Base-by-base conservation (phyloP, 148 eudicot genomes). In the Bassia scoparia region DNA sequence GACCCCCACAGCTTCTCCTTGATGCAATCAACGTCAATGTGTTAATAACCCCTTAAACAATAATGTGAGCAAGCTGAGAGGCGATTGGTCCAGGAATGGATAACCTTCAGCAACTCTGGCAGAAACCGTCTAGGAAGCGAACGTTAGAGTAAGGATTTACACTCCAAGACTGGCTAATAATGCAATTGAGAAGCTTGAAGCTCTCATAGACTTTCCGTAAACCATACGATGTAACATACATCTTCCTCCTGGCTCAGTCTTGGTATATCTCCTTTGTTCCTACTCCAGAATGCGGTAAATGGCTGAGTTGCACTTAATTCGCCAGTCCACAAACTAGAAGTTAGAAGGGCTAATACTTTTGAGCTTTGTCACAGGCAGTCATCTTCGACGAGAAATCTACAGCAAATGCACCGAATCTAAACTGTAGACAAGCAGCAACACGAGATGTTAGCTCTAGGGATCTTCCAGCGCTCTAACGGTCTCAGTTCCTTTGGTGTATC, bases 41-140 rank as follows among this genome's bases (percentile, higher is more conserved):
- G 83, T 88, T 48, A 50, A 70, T 50, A 88, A 81, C n/a, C n/a
- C 76, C 97, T 95, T 12, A 79, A 35, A 49, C 96, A 89, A 69
- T 83, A 89, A 24, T 88, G 94, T 62, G 97, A 91, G 79, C 98
- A 94, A 83, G 93, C 91, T 14, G 98, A 94, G 83, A 97, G 87
- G 73, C 95, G 97, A 10, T 83, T 93, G 30, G 78, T 96, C 96
- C 84, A 59, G 98, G 98, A 69, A 87, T 93, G 97, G 96, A 88
- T 3, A 91, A 81, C 76, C 97, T 95, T 35, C 94, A 83, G 81
- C 89, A 85, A 88, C 71, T 61, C 54, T 95, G 46, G 86, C 90
- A 1, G 89, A 86, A 75, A 72, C 89, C 41, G 77, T n/a, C n/a
- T 95, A 35, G 90, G 89, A 52, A 81, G 78, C 73, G 89, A 89